Evolutionary conservation across 208 protist species (phyloP).

Genomic region (Lotmaria passim): DNA sequence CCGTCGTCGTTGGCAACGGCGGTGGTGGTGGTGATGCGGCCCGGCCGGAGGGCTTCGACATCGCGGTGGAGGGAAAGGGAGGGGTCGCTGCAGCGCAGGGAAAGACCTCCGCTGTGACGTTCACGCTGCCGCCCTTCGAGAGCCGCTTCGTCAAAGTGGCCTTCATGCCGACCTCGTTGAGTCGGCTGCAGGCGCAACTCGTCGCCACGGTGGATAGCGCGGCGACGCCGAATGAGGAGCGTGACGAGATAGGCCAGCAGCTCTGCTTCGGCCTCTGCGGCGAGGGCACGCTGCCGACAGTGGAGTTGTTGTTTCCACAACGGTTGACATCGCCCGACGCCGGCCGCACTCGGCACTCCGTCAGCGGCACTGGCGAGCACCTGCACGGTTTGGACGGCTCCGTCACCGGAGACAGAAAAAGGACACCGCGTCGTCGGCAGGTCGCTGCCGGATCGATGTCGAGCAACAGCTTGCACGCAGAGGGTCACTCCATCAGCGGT

Average conservation of each 20-base stretch:
- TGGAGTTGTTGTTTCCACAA: conserved; percentile 74
- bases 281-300: conserved; percentile 93
- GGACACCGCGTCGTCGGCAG: conserved; percentile 6
- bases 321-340: conserved; percentile 29
- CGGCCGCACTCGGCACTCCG: neutral
- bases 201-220: conserved; percentile 91
- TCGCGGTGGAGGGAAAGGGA: conserved; percentile 42
- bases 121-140: conserved; percentile 95
- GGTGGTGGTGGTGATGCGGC: neutral
- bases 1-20: conserved; percentile 4
- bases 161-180: conserved; percentile 88
- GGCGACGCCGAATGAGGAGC: conserved; percentile 49
- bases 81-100: neutral
- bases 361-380: conserved; percentile 18
- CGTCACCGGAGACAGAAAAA: conserved; percentile 2
- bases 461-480: neutral
- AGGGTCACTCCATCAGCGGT: neutral
- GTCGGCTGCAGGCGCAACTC: conserved; percentile 86
- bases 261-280: conserved; percentile 93
- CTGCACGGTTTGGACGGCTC: neutral
- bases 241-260: conserved; percentile 16
- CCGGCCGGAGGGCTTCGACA: conserved; percentile 61
- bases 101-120: conserved; percentile 10
- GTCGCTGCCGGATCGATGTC: conserved; percentile 4
- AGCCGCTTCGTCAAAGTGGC: conserved; percentile 94